Evolutionary conservation across 257 asterid genomes (phyloP), one percentile per base, ranked within the genome.

Genomic region (Nicotiana otophora): DNA sequence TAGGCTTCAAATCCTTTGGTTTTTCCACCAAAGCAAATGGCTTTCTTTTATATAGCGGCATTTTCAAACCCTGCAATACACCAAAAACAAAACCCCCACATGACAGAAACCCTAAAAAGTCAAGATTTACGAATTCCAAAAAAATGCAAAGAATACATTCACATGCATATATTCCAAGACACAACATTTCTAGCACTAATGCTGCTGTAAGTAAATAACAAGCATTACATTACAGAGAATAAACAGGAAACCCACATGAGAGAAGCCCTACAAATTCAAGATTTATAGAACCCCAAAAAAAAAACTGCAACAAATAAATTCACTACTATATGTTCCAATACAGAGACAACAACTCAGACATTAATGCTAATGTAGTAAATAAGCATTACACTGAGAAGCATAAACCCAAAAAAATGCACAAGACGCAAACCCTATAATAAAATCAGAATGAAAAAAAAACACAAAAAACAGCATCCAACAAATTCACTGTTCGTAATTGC

Each of bases 11-110:
- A 87, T 96, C 98, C 83, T 83, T 89, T 57, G 98, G 98, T 85
- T 85, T 88, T 58, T 85, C 97, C 82, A 85, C 90, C 84, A 90
- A 85, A 64, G 90, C 82, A 86, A 93, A 86, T 76, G 97, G 92
- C 86, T 90, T 93, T 77, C 94, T 89, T 86, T 88, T 92, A 78
- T 90, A 91, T 78, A 92, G 91, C 80, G 99, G 99, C 99, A 96
- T 96, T 82, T 60, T 46, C 46, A 83, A 61, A 63, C 78, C 78
- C n/a, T 51, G 83, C 72, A 64, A 12, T 86, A 68, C 83, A 86
- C 82, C 39, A 64, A 83, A 84, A 60, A 16, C 67, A 85, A 76
- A 76, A 85, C 19, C 31, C 19, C 8, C 3, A 77, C 10, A 34
- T 55, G 46, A 30, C 4, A 46, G 7, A 26, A 78, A 16, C 78